Conservation (phyloP, 495 filamentous ascomycete species). For the Aspergillus baeticus region DNA sequence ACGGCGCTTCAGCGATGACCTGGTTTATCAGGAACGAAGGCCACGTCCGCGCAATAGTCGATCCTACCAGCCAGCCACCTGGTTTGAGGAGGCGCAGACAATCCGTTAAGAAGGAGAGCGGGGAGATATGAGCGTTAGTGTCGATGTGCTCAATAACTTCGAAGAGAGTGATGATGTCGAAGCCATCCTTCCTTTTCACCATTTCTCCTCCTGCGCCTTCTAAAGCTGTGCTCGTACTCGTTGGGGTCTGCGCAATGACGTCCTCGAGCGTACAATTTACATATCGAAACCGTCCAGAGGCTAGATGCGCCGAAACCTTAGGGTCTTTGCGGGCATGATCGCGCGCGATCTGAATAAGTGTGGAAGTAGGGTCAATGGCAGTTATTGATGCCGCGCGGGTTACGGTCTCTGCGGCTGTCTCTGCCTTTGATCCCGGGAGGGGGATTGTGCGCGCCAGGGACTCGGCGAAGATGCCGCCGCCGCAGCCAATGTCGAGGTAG, state of each 20-base stretch:
- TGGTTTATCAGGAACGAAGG: slow-evolving; percentile 89
- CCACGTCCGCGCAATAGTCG: slow-evolving; percentile 86
- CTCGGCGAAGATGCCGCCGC: slow-evolving; percentile 95
- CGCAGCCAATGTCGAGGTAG: slow-evolving; percentile 94
- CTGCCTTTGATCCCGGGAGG: slow-evolving; percentile 1
- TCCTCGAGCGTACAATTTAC: slow-evolving; percentile 69
- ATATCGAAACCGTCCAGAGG: slow-evolving; percentile 63
- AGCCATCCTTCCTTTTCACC: slow-evolving; percentile 26
- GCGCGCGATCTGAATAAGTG: slow-evolving; percentile 77
- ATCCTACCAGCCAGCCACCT: slow-evolving; percentile 88
- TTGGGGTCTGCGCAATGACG: not conserved
- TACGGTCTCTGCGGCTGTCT: slow-evolving; percentile 47
- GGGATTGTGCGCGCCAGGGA: slow-evolving; percentile 71
- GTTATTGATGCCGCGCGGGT: slow-evolving; percentile 66
- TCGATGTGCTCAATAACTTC: slow-evolving; percentile 93
- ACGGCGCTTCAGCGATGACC: slow-evolving; percentile 76
- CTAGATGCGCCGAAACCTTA: slow-evolving; percentile 42
- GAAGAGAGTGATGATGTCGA: slow-evolving; percentile 82
- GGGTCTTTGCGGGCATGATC: slow-evolving; percentile 72
- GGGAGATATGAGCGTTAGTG: slow-evolving; percentile 42
- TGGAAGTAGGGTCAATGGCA: slow-evolving; percentile 79
- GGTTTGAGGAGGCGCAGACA: slow-evolving; percentile 75
- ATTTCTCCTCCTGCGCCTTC: not conserved
- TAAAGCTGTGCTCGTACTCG: not conserved
- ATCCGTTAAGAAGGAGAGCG: slow-evolving; percentile 65